Percentiles rank a stretch among this genome's conserved stretches.
phyloP scores from a whole-genome alignment of 164 flowering plant species.

The Vitis cinerea region DNA sequence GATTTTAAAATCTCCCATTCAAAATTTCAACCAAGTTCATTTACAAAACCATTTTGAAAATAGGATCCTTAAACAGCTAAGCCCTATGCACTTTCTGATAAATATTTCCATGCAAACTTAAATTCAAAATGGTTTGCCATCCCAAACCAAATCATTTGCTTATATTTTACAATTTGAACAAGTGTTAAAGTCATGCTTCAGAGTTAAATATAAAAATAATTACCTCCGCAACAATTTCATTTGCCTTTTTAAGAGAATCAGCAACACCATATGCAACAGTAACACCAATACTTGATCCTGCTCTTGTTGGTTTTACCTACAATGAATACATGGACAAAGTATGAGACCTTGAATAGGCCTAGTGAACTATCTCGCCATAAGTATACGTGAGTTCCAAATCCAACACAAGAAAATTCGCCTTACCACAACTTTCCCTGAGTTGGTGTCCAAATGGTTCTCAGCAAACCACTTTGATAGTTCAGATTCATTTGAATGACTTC shows the following conservation, averaged over 20 bases:
- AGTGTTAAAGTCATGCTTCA: not conserved
- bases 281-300: conserved; percentile 93
- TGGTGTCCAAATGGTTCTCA: conserved; percentile 53
- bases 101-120: too few relatives aligned
- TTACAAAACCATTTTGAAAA: too few relatives aligned
- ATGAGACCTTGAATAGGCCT: not conserved
- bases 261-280: conserved; percentile 80
- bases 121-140: too few relatives aligned
- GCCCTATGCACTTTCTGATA: too few relatives aligned
- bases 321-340: conserved; percentile 3
- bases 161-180: not conserved
- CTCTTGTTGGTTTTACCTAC: conserved; percentile 88
- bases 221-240: conserved; percentile 66
- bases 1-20: not conserved
- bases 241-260: conserved; percentile 68
- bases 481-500: conserved; percentile 33
- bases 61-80: too few relatives aligned
- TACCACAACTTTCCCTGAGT: conserved; percentile 89
- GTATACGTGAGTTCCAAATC: not conserved
- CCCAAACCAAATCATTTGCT: too few relatives aligned
- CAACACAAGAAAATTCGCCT: conserved; percentile 11
- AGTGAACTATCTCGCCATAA: not conserved
- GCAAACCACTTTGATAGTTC: conserved; percentile 67
- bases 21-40: not conserved
- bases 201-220: not conserved